Conservation (phyloP, 1,284 basidiomycete genomes). For the Papiliotrema terrestris region DNA sequence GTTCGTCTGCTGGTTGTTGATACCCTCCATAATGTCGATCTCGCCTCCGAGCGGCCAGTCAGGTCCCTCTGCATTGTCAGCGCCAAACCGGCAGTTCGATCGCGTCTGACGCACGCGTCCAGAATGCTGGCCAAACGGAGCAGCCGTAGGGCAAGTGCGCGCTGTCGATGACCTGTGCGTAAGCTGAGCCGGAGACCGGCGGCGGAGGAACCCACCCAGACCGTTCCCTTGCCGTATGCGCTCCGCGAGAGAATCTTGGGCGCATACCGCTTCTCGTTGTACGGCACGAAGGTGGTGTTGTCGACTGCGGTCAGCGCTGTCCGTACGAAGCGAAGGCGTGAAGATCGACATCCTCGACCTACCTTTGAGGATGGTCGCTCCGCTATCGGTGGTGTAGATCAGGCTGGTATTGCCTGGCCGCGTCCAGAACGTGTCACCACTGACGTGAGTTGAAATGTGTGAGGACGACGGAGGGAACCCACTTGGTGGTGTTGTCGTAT, state of each 20-base stretch:
- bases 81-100: not conserved
- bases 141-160: constrained; percentile 59
- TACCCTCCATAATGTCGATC: constrained; percentile 45
- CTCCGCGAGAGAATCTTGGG: constrained; percentile 63
- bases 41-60: constrained; percentile 43
- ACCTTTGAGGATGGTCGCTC: constrained; percentile 73
- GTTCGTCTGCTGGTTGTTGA: constrained; percentile 37
- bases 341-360: constrained; percentile 54
- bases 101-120: constrained; percentile 15
- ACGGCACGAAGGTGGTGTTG: constrained; percentile 42
- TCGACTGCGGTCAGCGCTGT: constrained; percentile 19
- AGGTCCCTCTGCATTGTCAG: constrained; percentile 25
- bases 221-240: constrained; percentile 59
- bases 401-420: constrained; percentile 42
- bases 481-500: constrained; percentile 47
- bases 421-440: constrained; percentile 58
- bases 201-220: constrained; percentile 56
- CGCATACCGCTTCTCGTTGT: constrained; percentile 65
- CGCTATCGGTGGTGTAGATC: constrained; percentile 58
- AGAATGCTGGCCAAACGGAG: constrained; percentile 36
- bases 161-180: constrained; percentile 55
- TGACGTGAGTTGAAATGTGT: constrained; percentile 21
- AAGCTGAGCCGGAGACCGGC: no score
- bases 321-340: not conserved
- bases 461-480: constrained; percentile 9